These are phyloP conservation scores for Fusarium verrucosum DNA, from an alignment of 2,329 filamentous ascomycete genomes.

Conservation along the genomic window DNA sequence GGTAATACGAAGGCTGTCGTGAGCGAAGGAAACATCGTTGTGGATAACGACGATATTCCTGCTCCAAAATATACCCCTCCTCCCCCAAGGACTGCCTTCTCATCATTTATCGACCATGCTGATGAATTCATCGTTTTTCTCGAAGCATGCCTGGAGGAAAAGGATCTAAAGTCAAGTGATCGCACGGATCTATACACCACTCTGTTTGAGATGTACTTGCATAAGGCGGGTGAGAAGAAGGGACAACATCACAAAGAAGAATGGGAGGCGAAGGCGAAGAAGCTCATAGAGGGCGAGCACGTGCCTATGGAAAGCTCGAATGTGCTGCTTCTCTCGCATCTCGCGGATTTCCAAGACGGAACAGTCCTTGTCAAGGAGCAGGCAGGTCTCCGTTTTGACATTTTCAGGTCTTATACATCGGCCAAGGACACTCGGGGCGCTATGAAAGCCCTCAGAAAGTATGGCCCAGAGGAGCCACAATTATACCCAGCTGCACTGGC, in stretches of 20 bases:
- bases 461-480: conserved; percentile 88
- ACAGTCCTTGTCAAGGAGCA: conserved; percentile 94
- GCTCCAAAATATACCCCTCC: conserved; percentile 76
- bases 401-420: conserved; percentile 94
- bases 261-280: conserved; percentile 93
- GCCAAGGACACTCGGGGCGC: conserved; percentile 91
- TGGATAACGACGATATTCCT: conserved; percentile 58
- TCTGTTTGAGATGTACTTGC: conserved; percentile 96
- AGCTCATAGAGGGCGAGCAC: conserved; percentile 81
- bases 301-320: conserved; percentile 94
- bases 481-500: conserved; percentile 91
- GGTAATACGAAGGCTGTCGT: conserved; percentile 60
- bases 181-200: conserved; percentile 91
- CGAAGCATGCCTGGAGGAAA: conserved; percentile 82
- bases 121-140: conserved; percentile 92
- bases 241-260: conserved; percentile 72
- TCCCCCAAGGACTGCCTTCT: conserved; percentile 88
- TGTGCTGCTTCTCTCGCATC: conserved; percentile 88
- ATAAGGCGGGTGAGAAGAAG: conserved; percentile 82
- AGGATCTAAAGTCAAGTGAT: conserved; percentile 75
- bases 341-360: conserved; percentile 89
- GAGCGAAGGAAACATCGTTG: conserved; percentile 61
- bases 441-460: conserved; percentile 88
- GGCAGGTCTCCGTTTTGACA: conserved; percentile 89
- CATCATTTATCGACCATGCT: conserved; percentile 93